Conservation (phyloP, 768 basidiomycete genomes). For the Strobilomyces dryophilus region DNA sequence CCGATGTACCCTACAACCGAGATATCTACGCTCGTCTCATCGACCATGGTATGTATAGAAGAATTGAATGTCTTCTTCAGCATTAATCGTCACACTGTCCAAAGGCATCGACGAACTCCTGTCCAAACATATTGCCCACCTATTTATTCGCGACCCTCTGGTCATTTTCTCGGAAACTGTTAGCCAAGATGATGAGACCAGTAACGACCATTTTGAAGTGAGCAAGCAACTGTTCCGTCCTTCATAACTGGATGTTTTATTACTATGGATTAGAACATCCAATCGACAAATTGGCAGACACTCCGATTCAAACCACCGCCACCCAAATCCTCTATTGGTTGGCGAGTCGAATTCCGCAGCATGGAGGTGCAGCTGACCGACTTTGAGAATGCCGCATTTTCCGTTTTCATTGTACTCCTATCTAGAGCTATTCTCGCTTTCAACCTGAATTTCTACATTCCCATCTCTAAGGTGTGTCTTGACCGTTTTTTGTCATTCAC, state of each 20-base stretch:
- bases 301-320: constrained; percentile 98
- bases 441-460: constrained; percentile 92
- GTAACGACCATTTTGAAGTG: constrained; percentile 96
- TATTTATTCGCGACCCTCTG: constrained; percentile 97
- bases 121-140: constrained; percentile 88
- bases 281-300: constrained; percentile 99
- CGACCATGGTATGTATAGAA: constrained; percentile 55
- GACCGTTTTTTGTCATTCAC: background rate
- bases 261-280: constrained; percentile 66
- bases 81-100: background rate
- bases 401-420: constrained; percentile 90
- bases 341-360: constrained; percentile 97
- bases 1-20: constrained; percentile 71
- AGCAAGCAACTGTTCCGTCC: constrained; percentile 36
- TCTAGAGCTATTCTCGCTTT: constrained; percentile 91
- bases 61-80: background rate
- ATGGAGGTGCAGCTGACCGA: constrained; percentile 99
- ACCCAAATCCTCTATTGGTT: constrained; percentile 87
- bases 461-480: constrained; percentile 81
- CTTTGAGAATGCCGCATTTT: constrained; percentile 97
- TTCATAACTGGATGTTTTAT: background rate
- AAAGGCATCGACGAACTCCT: constrained; percentile 82
- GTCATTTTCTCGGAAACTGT: constrained; percentile 94
- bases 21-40: constrained; percentile 67
- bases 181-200: constrained; percentile 81